Base-by-base conservation (phyloP, 164 flowering plant genomes). In the Tetracentron sinense region DNA sequence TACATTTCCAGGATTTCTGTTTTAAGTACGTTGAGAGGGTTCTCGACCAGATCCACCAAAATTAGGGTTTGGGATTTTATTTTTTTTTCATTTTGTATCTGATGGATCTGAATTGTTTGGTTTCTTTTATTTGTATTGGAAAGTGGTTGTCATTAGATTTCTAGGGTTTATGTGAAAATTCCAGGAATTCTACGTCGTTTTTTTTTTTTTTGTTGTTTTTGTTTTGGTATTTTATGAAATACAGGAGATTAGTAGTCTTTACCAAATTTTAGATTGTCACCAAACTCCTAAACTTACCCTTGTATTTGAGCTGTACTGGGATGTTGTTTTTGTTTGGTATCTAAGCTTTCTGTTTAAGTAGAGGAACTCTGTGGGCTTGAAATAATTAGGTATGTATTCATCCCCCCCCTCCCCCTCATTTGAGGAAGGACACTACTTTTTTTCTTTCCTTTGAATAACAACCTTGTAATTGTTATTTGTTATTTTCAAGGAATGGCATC, bases 401-500 rank as follows among this genome's bases (percentile, higher is more conserved):
- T 20, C 2, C 22, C 22, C 20, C 2, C 22, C 12, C 22, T 23
- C 10, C 0, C 10, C 25, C 1, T 6, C 6, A 44, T 23, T 4
- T 22, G 1, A 21, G 25, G 50, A 44, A 59, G 51, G 27, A 44
- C 26, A 42, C n/a, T 19, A 55, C 42, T 31, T 38, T 38, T 38
- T 25, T 25, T 38, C 17, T 7, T 58, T 19, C 8, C 12, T 44
- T 25, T 29, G 14, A 25, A 21, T 2, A 7, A 11, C 38, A 25
- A 16, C 23, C 6, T 20, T 33, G 17, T 19, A 10, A 0, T 14
- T 22, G 12, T 58, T 6, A 14, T 23, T 54, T 46, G 48, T 12
- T 56, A n/a, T n/a, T n/a, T n/a, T n/a, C n/a, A n/a, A 64, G 74
- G 68, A 28, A 83, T 80, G 83, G 83, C 38, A 27, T 62, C 72